Percentiles rank a stretch among this genome's conserved stretches.
These are phyloP conservation scores for Bryoerythrophyllum caledonicum DNA, from an alignment of 225 moss, liverwort and hornwort species.

Conservation along the genomic window DNA sequence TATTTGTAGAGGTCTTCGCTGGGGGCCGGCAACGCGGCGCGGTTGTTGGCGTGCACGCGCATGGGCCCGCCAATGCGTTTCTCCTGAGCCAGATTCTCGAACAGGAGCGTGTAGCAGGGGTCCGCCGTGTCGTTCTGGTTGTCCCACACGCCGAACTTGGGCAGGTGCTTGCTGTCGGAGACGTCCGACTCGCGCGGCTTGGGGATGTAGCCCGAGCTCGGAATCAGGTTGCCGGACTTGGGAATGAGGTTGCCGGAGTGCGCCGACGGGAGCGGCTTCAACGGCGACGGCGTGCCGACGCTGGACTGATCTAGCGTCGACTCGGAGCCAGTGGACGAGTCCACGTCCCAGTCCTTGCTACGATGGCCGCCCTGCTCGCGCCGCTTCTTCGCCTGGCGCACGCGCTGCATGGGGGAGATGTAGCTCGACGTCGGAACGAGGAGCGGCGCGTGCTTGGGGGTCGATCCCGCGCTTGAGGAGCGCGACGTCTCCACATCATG, in stretches of 20 bases:
- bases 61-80: slow-evolving; percentile 54
- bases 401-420: slow-evolving; percentile 35
- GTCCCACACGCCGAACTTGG: slow-evolving; percentile 86
- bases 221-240: neutral
- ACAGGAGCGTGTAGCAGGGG: slow-evolving; percentile 81
- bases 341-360: slow-evolving; percentile 41
- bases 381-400: slow-evolving; percentile 30
- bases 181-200: slow-evolving; percentile 11
- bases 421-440: slow-evolving; percentile 8
- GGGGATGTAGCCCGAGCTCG: slow-evolving; percentile 23
- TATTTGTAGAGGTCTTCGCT: slow-evolving; percentile 58
- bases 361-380: neutral
- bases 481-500: neutral
- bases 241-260: slow-evolving; percentile 17
- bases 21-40: slow-evolving; percentile 10
- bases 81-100: slow-evolving; percentile 72
- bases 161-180: slow-evolving; percentile 27
- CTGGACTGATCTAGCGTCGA: too few relatives aligned
- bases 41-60: slow-evolving; percentile 28
- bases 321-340: neutral
- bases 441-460: neutral
- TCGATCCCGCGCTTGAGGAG: slow-evolving; percentile 1
- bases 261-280: too few relatives aligned
- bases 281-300: too few relatives aligned
- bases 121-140: slow-evolving; percentile 41